Percentiles rank a stretch among this genome's conserved stretches.
These are phyloP conservation scores for Cytospora piceicola DNA, from an alignment of 2,329 filamentous ascomycete genomes.

Conservation along the genomic window DNA sequence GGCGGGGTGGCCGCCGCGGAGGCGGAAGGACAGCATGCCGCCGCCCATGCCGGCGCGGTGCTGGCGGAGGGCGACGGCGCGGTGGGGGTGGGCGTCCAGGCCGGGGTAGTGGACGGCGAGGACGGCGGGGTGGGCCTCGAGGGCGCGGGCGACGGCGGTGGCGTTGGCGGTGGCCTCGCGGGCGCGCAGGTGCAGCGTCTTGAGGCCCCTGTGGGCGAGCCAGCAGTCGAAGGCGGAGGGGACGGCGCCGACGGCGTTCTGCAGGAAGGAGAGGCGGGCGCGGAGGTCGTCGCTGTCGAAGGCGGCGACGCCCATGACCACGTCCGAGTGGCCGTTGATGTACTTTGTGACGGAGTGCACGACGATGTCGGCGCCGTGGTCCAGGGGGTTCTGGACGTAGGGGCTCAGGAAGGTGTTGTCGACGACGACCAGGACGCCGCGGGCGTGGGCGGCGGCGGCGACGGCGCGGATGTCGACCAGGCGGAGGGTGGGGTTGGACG, in stretches of 20 bases:
- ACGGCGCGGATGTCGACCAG: slow-evolving; percentile 92
- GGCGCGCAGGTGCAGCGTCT: slow-evolving; percentile 92
- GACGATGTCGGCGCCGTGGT: slow-evolving; percentile 94
- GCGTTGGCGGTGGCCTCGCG: slow-evolving; percentile 85
- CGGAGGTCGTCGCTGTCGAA: slow-evolving; percentile 86
- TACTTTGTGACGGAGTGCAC: slow-evolving; percentile 98
- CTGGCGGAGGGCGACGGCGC: slow-evolving; percentile 82
- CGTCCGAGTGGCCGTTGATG: slow-evolving; percentile 96
- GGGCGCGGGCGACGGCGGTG: slow-evolving; percentile 71
- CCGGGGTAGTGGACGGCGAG: slow-evolving; percentile 95
- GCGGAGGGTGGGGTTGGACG: slow-evolving; percentile 90
- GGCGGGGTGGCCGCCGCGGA: slow-evolving; percentile 81
- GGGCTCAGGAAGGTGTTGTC: slow-evolving; percentile 98
- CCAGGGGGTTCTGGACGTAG: slow-evolving; percentile 94
- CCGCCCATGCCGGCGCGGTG: slow-evolving; percentile 94
- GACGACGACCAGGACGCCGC: slow-evolving; percentile 93
- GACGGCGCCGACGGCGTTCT: slow-evolving; percentile 96
- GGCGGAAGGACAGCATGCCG: slow-evolving; percentile 96
- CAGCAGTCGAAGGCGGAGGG: slow-evolving; percentile 96
- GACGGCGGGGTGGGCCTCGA: slow-evolving; percentile 81
- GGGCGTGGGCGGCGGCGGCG: slow-evolving; percentile 78
- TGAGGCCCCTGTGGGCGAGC: slow-evolving; percentile 95
- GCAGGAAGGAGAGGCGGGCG: slow-evolving; percentile 81
- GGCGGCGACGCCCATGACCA: slow-evolving; percentile 95
- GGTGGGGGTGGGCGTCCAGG: slow-evolving; percentile 83